A percentile compares a stretch with the other conserved stretches of the same genome.
phyloP scores from a whole-genome alignment of 345 rosid species.

The Acer negundo region DNA sequence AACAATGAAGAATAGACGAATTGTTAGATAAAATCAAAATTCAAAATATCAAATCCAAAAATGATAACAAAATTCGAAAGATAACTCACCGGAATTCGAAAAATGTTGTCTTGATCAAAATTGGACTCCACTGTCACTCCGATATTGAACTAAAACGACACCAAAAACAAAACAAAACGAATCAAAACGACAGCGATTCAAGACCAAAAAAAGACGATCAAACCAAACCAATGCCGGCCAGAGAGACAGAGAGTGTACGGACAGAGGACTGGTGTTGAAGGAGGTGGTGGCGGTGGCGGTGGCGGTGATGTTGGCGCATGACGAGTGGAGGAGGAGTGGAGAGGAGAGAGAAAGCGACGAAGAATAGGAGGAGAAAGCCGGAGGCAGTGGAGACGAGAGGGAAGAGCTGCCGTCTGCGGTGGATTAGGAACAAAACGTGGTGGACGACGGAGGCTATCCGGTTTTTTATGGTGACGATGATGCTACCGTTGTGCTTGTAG shows the following conservation, averaged over 20 bases:
- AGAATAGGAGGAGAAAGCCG: slow-evolving; percentile 58
- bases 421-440: slow-evolving; percentile 37
- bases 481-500: background rate
- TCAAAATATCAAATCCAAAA: background rate
- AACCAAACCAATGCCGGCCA: background rate
- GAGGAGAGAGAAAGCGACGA: slow-evolving; percentile 49
- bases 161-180: slow-evolving; percentile 4
- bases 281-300: slow-evolving; percentile 23
- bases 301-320: slow-evolving; percentile 31
- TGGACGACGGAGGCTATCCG: slow-evolving; percentile 33
- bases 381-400: slow-evolving; percentile 60
- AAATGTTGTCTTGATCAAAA: slow-evolving; percentile 16
- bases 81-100: slow-evolving; percentile 63
- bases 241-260: slow-evolving; percentile 15
- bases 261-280: slow-evolving; percentile 19
- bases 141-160: slow-evolving; percentile 28
- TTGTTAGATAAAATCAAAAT: background rate
- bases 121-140: slow-evolving; percentile 33
- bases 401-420: slow-evolving; percentile 59
- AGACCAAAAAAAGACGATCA: background rate
- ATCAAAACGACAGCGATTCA: background rate
- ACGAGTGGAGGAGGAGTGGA: slow-evolving; percentile 49
- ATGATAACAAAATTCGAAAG: background rate
- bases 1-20: background rate
- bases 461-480: background rate